Base-by-base conservation (phyloP, 805 yeast species). In the Brettanomyces naardenensis region DNA sequence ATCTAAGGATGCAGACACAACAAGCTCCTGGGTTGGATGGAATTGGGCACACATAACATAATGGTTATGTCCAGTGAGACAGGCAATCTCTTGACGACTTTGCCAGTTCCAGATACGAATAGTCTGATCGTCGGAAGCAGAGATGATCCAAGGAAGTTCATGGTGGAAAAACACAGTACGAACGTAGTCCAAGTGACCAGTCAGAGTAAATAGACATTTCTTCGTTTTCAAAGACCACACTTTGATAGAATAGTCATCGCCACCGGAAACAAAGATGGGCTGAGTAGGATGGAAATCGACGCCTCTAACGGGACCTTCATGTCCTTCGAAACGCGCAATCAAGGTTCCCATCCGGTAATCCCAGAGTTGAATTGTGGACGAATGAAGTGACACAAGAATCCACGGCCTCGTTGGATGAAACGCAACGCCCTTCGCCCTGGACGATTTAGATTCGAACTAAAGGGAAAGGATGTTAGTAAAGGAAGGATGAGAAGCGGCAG, bases 31-130 rank as follows among this genome's bases (percentile, higher is more conserved):
- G 34, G 80, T 68, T 32, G 97, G 97, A 59, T 92, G 99, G 73
- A 92, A 92, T 61, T 86, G 94, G 2, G 98, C 97, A 52, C 94
- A 84, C 92, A 92, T 86, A 39, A 92, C 97, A 62, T 94, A 92
- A 66, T 92, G 98, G 64, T 87, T 89, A 63, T 92, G 99, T 44
- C 99, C 98, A 6, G 98, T 90, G 49, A 92, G 67, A 54, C 96
- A 87, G 7, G 97, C 97, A 54, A 92, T 83, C 54, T 92, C 97
- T 59, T 88, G 90, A 51, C 98, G 79, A 60, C 89, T 89, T 68
- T 94, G 98, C 98, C 98, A 92, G 66, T 92, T 94, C 99, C 99
- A 92, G 48, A 92, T 90, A 59, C 99, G 75, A 47, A 94, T 88
- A 23, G 99, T 92, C 65, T 92, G 98, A 68, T 92, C 99, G 63